Evolutionary conservation across 345 rosid genomes (phyloP).

Genomic region (Eucalyptus cloeziana): DNA sequence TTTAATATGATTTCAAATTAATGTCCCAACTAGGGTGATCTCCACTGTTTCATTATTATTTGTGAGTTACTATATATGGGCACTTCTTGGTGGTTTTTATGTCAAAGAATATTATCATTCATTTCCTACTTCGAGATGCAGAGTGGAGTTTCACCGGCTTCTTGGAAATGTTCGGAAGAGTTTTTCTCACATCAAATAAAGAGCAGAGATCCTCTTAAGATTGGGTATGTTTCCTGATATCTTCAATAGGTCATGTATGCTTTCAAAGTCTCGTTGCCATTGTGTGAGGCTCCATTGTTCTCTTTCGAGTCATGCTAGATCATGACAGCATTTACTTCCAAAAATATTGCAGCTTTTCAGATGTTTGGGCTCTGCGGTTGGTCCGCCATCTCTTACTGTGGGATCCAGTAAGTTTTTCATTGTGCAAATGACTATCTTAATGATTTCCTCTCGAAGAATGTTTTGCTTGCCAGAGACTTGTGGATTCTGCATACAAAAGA

Average conservation of each 20-base stretch:
- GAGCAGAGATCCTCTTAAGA: slow-evolving; percentile 81
- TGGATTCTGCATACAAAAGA: not conserved
- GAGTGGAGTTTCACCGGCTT: slow-evolving; percentile 74
- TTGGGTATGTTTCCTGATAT: slow-evolving; percentile 39
- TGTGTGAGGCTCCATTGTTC: not conserved
- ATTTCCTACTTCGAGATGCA: slow-evolving; percentile 4
- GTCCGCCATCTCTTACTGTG: slow-evolving; percentile 71
- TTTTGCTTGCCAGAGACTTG: not conserved
- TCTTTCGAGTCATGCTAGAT: not conserved
- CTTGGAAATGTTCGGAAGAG: slow-evolving; percentile 97
- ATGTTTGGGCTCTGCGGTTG: slow-evolving; percentile 75
- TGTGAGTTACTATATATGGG: not conserved
- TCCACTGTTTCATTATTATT: not conserved
- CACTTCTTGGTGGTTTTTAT: not conserved
- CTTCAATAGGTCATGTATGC: not conserved
- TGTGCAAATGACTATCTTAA: not conserved
- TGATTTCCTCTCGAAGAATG: not conserved
- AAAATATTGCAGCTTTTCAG: slow-evolving; percentile 50
- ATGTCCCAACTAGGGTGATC: not conserved
- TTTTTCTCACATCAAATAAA: slow-evolving; percentile 64
- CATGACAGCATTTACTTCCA: not conserved
- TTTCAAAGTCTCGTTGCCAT: not conserved
- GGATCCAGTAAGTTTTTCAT: slow-evolving; percentile 61
- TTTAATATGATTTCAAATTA: not conserved
- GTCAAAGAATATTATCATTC: not conserved